phyloP scores from a whole-genome alignment of 2,329 filamentous ascomycete genomes.

The Escovopsis weberi region DNA sequence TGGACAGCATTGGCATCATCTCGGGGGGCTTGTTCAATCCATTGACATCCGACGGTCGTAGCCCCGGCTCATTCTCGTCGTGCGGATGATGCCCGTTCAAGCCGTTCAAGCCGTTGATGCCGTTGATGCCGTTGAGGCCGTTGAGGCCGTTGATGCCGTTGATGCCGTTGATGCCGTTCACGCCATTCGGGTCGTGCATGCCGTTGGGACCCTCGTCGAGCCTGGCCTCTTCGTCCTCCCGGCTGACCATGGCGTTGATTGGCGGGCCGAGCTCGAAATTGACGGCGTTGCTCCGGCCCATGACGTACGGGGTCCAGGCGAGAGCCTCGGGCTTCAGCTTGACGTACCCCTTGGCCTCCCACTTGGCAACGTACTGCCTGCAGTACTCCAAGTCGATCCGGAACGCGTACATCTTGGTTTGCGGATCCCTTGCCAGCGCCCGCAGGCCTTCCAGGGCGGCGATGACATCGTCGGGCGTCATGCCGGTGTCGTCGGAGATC shows the following conservation, averaged over 20 bases:
- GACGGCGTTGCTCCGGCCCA: conserved; percentile 72
- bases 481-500: conserved; percentile 80
- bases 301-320: conserved; percentile 93
- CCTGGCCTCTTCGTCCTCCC: conserved; percentile 54
- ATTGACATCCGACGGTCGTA: conserved; percentile 4
- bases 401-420: conserved; percentile 79
- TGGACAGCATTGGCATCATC: conserved; percentile 13
- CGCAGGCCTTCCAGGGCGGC: conserved; percentile 83
- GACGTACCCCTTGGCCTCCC: conserved; percentile 79
- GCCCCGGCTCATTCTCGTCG: neutral
- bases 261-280: conserved; percentile 72
- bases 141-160: conserved; percentile 7
- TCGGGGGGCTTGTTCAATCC: conserved; percentile 1
- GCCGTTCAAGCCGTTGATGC: neutral
- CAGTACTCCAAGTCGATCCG: conserved; percentile 78
- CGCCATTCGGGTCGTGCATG: conserved; percentile 8
- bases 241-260: conserved; percentile 73
- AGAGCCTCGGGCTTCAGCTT: conserved; percentile 66
- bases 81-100: too few species aligned
- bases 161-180: conserved; percentile 11
- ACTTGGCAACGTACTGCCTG: conserved; percentile 73
- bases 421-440: conserved; percentile 76
- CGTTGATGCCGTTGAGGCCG: conserved; percentile 11
- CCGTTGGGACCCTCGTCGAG: conserved; percentile 18
- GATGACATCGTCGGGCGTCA: conserved; percentile 93